These are phyloP conservation scores for Apiospora sp. DNA, from an alignment of 2,329 filamentous ascomycete genomes.

Conservation along the genomic window DNA sequence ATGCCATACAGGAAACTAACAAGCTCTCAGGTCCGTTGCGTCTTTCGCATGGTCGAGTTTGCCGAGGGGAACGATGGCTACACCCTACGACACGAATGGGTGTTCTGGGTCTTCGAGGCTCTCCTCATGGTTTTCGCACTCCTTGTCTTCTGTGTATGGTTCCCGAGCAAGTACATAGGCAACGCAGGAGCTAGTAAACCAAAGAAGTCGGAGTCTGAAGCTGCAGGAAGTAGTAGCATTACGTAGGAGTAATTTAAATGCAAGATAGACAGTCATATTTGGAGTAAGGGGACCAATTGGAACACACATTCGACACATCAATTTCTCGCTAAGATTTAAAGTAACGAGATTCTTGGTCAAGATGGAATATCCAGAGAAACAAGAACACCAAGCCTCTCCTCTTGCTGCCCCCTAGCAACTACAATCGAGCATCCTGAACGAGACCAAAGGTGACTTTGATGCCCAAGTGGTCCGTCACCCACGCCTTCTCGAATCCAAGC, in stretches of 20 bases:
- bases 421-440: neutral
- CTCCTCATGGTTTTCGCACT: conserved; percentile 7
- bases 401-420: no score
- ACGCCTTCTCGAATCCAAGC: conserved; percentile 48
- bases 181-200: neutral
- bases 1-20: neutral
- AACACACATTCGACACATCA: no score
- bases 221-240: neutral
- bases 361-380: no score
- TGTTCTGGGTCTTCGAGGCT: conserved; percentile 13
- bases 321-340: no score
- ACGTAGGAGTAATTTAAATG: neutral
- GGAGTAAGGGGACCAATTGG: neutral
- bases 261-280: neutral
- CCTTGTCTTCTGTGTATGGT: neutral
- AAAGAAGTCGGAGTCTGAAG: neutral
- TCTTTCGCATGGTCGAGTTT: conserved; percentile 6
- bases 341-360: no score
- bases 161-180: neutral
- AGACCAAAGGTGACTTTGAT: conserved; percentile 44
- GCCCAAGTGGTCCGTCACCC: conserved; percentile 59
- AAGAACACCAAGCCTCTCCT: no score
- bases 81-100: conserved; percentile 1
- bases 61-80: neutral
- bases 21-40: neutral